These are phyloP conservation scores for Taphrina deformans DNA, from an alignment of 1,139 yeast genomes.

Conservation along the genomic window DNA sequence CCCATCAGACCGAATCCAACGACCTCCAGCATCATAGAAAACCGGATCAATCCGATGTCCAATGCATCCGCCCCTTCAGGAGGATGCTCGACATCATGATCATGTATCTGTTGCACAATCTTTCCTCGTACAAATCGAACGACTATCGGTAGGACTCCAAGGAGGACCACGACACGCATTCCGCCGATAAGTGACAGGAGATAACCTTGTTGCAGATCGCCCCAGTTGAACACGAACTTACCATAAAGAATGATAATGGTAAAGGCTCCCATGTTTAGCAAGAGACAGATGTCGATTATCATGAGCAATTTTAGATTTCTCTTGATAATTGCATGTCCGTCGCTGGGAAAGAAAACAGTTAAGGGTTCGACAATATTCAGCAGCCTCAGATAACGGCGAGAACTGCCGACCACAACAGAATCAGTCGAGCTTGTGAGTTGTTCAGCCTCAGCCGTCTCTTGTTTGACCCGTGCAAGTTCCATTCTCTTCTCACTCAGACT, in stretches of 20 bases:
- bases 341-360: slow-evolving; percentile 21
- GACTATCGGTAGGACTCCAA: slow-evolving; percentile 50
- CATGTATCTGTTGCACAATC: neutral
- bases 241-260: slow-evolving; percentile 59
- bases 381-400: neutral
- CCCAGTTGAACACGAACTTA: slow-evolving; percentile 61
- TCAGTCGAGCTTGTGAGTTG: neutral
- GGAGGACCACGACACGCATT: slow-evolving; percentile 50
- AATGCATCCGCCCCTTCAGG: slow-evolving; percentile 34
- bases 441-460: slow-evolving; percentile 1
- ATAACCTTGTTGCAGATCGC: slow-evolving; percentile 56
- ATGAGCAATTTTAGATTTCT: slow-evolving; percentile 19
- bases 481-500: slow-evolving; percentile 46
- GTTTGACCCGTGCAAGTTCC: slow-evolving; percentile 21
- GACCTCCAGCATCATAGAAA: slow-evolving; percentile 50
- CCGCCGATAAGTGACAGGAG: slow-evolving; percentile 59
- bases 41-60: slow-evolving; percentile 46
- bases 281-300: slow-evolving; percentile 44
- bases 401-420: neutral
- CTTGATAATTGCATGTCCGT: slow-evolving; percentile 11
- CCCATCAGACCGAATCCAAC: slow-evolving; percentile 51
- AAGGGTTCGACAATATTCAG: slow-evolving; percentile 17
- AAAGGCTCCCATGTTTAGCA: slow-evolving; percentile 46
- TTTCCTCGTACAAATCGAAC: slow-evolving; percentile 49
- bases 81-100: slow-evolving; percentile 17